phyloP scores from a whole-genome alignment of 2,329 filamentous ascomycete species.

The Penicillium sp. region DNA sequence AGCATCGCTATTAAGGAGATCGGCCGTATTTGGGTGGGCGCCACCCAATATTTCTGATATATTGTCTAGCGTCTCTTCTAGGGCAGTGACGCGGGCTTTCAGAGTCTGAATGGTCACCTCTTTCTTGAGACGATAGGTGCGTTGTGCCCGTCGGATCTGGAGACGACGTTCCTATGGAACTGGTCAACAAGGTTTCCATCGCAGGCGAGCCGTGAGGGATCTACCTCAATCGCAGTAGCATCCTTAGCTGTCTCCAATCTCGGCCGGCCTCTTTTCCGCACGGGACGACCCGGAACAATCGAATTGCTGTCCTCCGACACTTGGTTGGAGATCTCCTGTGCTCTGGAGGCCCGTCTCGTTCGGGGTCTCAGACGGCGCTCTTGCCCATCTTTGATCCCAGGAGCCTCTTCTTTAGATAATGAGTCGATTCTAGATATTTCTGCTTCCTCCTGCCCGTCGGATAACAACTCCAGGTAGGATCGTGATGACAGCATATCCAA shows the following conservation, averaged over 20 bases:
- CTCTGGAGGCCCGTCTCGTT: not conserved
- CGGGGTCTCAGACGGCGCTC: slow-evolving; percentile 6
- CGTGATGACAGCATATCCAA: slow-evolving; percentile 20
- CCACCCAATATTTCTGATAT: slow-evolving; percentile 15
- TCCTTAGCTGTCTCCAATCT: slow-evolving; percentile 20
- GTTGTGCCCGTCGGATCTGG: slow-evolving; percentile 82
- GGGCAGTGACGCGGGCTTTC: slow-evolving; percentile 65
- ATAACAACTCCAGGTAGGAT: slow-evolving; percentile 19
- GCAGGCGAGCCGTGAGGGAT: not conserved
- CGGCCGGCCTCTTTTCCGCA: slow-evolving; percentile 24
- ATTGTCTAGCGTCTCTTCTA: slow-evolving; percentile 52
- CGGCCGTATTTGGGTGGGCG: not conserved
- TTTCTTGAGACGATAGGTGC: slow-evolving; percentile 81
- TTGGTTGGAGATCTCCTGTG: slow-evolving; percentile 14
- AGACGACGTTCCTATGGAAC: slow-evolving; percentile 60
- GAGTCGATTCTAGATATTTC: not conserved
- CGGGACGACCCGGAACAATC: slow-evolving; percentile 10
- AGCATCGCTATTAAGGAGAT: not conserved
- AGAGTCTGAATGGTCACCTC: slow-evolving; percentile 75
- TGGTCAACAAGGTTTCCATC: slow-evolving; percentile 3
- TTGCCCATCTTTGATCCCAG: slow-evolving; percentile 3
- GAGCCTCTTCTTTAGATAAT: not conserved
- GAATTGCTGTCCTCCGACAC: not conserved
- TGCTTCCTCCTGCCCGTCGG: not conserved
- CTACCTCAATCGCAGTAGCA: slow-evolving; percentile 24